Evolutionary conservation across 305 asterid genomes (phyloP).

Genomic region (Salvia sclarea): DNA sequence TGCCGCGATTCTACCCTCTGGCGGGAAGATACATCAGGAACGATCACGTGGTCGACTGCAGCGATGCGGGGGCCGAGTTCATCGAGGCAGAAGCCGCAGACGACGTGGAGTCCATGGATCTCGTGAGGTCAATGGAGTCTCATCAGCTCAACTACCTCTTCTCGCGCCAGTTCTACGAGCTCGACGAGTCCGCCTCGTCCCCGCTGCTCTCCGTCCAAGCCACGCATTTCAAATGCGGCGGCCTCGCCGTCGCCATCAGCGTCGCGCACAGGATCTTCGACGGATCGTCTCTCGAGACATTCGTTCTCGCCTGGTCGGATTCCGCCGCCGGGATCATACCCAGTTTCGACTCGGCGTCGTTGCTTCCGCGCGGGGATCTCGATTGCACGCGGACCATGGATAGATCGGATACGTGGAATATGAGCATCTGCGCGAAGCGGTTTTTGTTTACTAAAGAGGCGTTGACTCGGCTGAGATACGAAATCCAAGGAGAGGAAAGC

Average conservation of each 20-base stretch:
- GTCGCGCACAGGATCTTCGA: not conserved
- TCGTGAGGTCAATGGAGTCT: not conserved
- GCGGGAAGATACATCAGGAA: not conserved
- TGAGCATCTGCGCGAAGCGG: not conserved
- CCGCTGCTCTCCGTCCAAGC: constrained; percentile 3
- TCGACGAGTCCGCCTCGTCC: not conserved
- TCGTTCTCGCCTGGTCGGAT: not conserved
- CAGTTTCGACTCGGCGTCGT: not conserved
- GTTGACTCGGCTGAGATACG: not conserved
- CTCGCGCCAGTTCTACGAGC: not conserved
- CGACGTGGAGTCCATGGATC: constrained; percentile 1
- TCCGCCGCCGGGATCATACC: not conserved
- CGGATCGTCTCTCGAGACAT: constrained; percentile 3
- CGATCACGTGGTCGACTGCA: not conserved
- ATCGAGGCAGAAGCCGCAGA: constrained; percentile 5
- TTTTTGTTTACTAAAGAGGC: not conserved
- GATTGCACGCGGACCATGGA: not conserved
- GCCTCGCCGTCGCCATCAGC: not conserved
- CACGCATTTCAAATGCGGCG: constrained; percentile 8
- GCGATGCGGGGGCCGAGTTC: constrained; percentile 1
- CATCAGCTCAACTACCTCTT: not conserved
- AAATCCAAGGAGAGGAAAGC: not conserved
- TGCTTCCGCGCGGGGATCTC: not conserved
- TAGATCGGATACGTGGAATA: not conserved
- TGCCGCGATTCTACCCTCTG: not conserved